These are phyloP conservation scores for Antrodiella citrinella DNA, from an alignment of 768 basidiomycete genomes.

Conservation along the genomic window DNA sequence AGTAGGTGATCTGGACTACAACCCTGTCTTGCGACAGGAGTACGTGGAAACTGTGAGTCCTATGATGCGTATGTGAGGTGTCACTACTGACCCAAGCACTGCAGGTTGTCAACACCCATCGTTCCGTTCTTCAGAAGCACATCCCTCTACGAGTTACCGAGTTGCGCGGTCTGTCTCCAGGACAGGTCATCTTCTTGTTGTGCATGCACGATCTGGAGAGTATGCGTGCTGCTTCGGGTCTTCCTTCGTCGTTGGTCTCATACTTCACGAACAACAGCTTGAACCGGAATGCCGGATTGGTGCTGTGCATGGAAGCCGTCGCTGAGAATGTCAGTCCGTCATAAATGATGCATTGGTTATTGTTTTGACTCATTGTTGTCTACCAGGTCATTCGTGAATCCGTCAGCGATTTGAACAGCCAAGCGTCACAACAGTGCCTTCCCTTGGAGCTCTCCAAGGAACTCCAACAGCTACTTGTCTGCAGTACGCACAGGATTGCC, in stretches of 20 bases:
- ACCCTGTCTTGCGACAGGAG: constrained; percentile 82
- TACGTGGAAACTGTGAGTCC: constrained; percentile 62
- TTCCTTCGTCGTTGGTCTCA: constrained; percentile 72
- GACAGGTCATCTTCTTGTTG: constrained; percentile 80
- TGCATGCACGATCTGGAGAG: constrained; percentile 84
- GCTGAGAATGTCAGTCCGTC: constrained; percentile 73
- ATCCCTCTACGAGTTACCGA: constrained; percentile 61
- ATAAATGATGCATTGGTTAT: background rate
- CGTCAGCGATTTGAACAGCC: constrained; percentile 59
- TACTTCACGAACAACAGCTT: constrained; percentile 87
- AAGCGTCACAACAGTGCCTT: constrained; percentile 74
- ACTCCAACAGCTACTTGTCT: constrained; percentile 65
- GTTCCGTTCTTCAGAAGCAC: constrained; percentile 51
- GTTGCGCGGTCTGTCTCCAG: constrained; percentile 65
- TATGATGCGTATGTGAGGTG: too few species aligned
- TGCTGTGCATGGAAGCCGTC: constrained; percentile 75
- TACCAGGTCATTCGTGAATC: constrained; percentile 72
- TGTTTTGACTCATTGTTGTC: background rate
- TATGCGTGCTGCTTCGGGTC: constrained; percentile 72
- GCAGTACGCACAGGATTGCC: constrained; percentile 73
- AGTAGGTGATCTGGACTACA: constrained; percentile 87
- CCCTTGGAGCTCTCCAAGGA: constrained; percentile 63
- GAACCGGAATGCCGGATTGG: constrained; percentile 61
- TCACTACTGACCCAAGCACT: background rate
- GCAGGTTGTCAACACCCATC: constrained; percentile 67